Evolutionary conservation across 148 eudicot genomes (phyloP).

Genomic region (Arbutus unedo): DNA sequence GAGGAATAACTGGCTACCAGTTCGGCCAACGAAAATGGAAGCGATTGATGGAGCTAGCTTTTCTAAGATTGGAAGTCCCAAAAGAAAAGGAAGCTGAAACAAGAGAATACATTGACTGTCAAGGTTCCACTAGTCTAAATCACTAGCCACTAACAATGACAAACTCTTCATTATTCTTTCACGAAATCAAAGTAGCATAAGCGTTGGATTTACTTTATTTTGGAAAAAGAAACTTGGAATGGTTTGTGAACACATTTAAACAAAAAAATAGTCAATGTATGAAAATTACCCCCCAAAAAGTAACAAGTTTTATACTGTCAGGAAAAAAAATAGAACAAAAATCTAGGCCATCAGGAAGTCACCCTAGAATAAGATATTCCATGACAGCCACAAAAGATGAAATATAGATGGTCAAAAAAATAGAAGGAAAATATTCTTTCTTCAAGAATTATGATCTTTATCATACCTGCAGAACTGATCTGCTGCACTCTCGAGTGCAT

Average conservation of each 20-base stretch:
- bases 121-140: slow-evolving; percentile 8
- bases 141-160: slow-evolving; percentile 10
- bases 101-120: slow-evolving; percentile 24
- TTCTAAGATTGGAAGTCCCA: slow-evolving; percentile 81
- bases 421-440: slow-evolving; percentile 1
- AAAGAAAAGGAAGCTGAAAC: slow-evolving; percentile 81
- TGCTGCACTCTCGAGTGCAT: neutral
- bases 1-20: slow-evolving; percentile 92
- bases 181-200: neutral
- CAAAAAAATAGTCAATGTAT: neutral
- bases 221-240: neutral
- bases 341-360: neutral
- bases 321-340: neutral
- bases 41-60: slow-evolving; percentile 87
- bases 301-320: neutral
- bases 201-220: neutral
- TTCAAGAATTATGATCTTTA: slow-evolving; percentile 8
- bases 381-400: neutral
- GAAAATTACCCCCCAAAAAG: neutral
- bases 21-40: slow-evolving; percentile 74
- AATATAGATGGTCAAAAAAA: neutral
- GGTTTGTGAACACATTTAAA: neutral
- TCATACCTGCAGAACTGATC: neutral
- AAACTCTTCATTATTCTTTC: slow-evolving; percentile 11
- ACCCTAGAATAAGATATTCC: neutral